Percentiles rank a stretch among this genome's conserved stretches.
phyloP scores from a whole-genome alignment of 768 basidiomycete genomes.

The Nidula microcarpa region DNA sequence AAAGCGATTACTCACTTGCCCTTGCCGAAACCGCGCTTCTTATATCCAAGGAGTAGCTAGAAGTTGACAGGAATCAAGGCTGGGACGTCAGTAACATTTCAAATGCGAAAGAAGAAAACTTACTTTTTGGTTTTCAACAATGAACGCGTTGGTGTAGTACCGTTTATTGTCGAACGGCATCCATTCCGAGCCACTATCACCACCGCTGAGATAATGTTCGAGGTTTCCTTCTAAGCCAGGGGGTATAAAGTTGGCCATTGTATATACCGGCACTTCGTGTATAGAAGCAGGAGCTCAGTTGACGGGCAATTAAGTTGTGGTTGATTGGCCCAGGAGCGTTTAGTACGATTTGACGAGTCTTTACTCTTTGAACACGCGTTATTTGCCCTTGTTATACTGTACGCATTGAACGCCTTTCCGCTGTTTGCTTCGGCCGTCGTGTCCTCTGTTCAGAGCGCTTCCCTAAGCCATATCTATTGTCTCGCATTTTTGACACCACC shows the following conservation, averaged over 20 bases:
- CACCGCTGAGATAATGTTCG: constrained; percentile 28
- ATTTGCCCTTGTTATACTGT: no score
- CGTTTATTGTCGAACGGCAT: constrained; percentile 32
- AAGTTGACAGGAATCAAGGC: background rate
- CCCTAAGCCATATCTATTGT: no score
- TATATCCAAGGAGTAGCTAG: constrained; percentile 70
- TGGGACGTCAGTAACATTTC: background rate
- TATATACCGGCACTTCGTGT: background rate
- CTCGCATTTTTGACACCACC: no score
- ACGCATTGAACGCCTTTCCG: no score
- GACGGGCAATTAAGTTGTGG: no score
- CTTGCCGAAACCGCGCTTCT: constrained; percentile 75
- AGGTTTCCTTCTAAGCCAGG: constrained; percentile 40
- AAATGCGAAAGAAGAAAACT: constrained; percentile 1
- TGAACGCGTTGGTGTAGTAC: constrained; percentile 71
- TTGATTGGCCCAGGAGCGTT: no score
- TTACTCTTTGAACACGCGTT: no score
- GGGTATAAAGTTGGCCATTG: constrained; percentile 22
- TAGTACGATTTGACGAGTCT: no score
- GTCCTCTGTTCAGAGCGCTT: no score
- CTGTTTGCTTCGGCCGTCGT: no score
- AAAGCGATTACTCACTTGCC: constrained; percentile 40
- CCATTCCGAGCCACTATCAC: constrained; percentile 44
- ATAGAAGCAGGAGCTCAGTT: no score
- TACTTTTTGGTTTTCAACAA: constrained; percentile 52